These are phyloP conservation scores for Suillus subalutaceus DNA, from an alignment of 768 basidiomycete species.

Conservation along the genomic window DNA sequence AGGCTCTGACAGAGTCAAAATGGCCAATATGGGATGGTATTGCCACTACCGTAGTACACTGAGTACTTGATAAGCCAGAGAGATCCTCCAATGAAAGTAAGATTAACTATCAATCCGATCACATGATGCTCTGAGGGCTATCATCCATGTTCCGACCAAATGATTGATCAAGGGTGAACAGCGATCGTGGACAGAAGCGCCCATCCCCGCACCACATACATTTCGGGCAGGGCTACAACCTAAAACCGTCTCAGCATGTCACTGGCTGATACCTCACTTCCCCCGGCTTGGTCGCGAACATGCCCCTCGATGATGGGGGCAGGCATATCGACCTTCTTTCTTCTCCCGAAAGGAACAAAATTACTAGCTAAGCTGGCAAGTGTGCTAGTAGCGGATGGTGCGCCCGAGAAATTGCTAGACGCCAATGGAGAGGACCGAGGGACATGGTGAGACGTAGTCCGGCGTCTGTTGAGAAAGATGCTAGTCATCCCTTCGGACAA, in stretches of 20 bases:
- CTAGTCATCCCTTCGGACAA: constrained; percentile 62
- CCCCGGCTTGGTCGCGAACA: constrained; percentile 20
- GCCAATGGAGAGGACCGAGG: constrained; percentile 53
- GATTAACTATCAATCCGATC: neutral
- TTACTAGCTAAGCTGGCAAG: constrained; percentile 62
- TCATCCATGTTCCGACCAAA: neutral
- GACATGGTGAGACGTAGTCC: constrained; percentile 64
- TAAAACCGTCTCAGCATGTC: constrained; percentile 39
- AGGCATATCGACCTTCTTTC: constrained; percentile 38
- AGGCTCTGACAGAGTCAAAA: neutral
- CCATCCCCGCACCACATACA: neutral
- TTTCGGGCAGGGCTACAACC: neutral
- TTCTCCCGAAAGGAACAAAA: constrained; percentile 67
- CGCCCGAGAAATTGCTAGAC: constrained; percentile 15
- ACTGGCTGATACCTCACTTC: constrained; percentile 38
- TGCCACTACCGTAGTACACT: neutral
- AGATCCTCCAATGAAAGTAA: neutral
- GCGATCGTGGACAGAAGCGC: neutral
- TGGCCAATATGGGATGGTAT: neutral
- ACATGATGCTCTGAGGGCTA: neutral
- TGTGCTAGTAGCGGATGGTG: constrained; percentile 50
- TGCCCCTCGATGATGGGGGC: constrained; percentile 29
- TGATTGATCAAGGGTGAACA: neutral
- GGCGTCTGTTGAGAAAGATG: constrained; percentile 46
- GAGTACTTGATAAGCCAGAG: neutral